Base-by-base conservation (phyloP, 257 asterid species). In the Solanum pennellii region DNA sequence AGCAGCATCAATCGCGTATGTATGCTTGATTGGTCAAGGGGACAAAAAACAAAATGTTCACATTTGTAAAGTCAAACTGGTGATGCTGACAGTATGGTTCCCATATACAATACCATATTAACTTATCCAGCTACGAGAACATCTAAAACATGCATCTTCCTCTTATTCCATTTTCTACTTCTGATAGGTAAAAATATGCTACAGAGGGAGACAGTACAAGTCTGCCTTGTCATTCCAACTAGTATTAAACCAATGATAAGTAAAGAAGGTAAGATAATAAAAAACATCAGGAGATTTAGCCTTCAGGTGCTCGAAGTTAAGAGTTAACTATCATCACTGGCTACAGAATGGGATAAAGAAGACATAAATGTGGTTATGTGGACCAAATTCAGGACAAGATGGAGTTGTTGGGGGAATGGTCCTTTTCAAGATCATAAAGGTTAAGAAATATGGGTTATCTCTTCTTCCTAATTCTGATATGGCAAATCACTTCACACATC, bases 1-100 rank as follows among this genome's bases (percentile, higher is more conserved):
- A 97, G 99, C 91, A 97, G 93, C 99, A 95, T 95, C 87, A 95
- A 65, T 89, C 98, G 97, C 86, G 99, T 95, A 93, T 97, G 99
- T 97, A 93, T 66, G 84, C 87, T 86, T 88, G 85, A 86, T 74
- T 87, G 89, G 94, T 95, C 83, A 94, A 79, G 93, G 91, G 90
- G 92, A 91, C 89, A 84, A 59, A 83, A 83, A 86, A 25, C 25
- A 39, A 80, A 71, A 56, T 31, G 85, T 80, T 52, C 31, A 10
- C 69, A 29, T 47, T 49, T 31, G 69, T 18, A 82, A 29, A 16
- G 14, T 47, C 66, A 80, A 82, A 82, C 20, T 18, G 69, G 29
- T 82, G 69, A 20, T 82, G 85, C 68, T 27, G 13, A 49, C 9
- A 49, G 27, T 49, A 49, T 11, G 31, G 66, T 1, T 49, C 37